These are phyloP conservation scores for Syncephalastrum contaminatum DNA, from an alignment of 371 early-diverging fungal species.

Conservation along the genomic window DNA sequence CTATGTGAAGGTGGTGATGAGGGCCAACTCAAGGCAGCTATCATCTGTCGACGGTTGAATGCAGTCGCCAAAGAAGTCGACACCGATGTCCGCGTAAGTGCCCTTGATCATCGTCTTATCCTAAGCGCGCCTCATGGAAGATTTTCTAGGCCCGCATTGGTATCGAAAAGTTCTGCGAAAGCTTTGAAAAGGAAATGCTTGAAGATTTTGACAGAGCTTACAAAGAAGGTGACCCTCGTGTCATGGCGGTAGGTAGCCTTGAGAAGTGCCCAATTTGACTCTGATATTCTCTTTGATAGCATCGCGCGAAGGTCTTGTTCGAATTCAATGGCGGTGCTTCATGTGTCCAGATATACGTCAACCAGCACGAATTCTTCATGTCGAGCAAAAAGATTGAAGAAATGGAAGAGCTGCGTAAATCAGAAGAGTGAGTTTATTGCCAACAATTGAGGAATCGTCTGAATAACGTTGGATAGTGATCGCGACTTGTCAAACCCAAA, in stretches of 20 bases:
- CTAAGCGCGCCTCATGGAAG: neutral
- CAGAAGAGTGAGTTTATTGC: conserved; percentile 41
- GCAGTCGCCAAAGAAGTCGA: conserved; percentile 90
- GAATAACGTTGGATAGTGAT: conserved; percentile 18
- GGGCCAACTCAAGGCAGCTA: conserved; percentile 88
- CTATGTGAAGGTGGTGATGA: conserved; percentile 76
- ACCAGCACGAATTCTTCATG: conserved; percentile 95
- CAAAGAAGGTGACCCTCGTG: conserved; percentile 59
- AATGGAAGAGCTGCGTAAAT: conserved; percentile 37
- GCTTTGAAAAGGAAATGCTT: conserved; percentile 86
- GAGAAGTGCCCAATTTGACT: neutral
- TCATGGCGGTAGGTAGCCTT: conserved; percentile 58
- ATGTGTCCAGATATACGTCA: conserved; percentile 91
- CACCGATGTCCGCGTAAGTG: conserved; percentile 67
- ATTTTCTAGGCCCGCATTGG: conserved; percentile 60
- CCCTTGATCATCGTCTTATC: neutral
- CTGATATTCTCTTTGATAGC: conserved; percentile 41
- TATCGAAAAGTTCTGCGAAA: conserved; percentile 92
- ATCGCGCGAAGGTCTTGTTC: conserved; percentile 79
- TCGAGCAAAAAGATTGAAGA: conserved; percentile 74
- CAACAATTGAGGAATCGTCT: neutral
- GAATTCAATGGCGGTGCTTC: conserved; percentile 97
- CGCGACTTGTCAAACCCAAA: conserved; percentile 42
- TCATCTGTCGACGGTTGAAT: conserved; percentile 81
- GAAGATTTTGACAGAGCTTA: conserved; percentile 88